A percentile compares a stretch with the other conserved stretches of the same genome.
Conservation (phyloP, 495 filamentous ascomycete genomes). For the Aspergillus taichungensis region DNA sequence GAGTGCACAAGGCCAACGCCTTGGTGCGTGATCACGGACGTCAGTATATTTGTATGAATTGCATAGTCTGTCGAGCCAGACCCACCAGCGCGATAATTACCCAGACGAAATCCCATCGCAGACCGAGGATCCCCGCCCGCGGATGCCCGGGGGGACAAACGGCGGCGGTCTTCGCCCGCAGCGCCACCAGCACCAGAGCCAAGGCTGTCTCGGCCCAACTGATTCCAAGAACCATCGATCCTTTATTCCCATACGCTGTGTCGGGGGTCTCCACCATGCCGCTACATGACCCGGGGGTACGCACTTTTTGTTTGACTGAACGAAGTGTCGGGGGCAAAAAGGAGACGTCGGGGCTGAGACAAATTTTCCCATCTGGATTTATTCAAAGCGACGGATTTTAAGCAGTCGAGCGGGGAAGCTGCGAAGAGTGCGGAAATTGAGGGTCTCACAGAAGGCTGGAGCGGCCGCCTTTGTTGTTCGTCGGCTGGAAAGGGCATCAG, state of each 20-base stretch:
- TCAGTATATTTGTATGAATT: background rate
- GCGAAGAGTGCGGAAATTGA: too few species aligned
- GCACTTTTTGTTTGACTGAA: background rate
- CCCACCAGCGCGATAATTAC: conserved; percentile 19
- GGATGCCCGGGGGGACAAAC: conserved; percentile 6
- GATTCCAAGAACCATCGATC: conserved; percentile 16
- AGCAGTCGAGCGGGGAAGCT: too few species aligned
- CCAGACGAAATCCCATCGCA: conserved; percentile 24
- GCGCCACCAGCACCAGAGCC: conserved; percentile 13
- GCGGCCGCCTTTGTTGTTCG: too few species aligned
- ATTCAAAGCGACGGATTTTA: too few species aligned
- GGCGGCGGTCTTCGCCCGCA: conserved; percentile 19
- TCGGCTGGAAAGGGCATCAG: too few species aligned
- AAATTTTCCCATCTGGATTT: too few species aligned
- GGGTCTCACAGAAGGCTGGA: too few species aligned
- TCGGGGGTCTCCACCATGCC: background rate
- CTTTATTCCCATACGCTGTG: conserved; percentile 13
- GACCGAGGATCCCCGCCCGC: conserved; percentile 7
- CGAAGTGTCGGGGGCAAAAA: too few species aligned
- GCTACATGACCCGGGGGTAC: background rate
- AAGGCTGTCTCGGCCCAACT: conserved; percentile 20
- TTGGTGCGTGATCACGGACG: background rate
- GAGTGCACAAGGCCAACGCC: conserved; percentile 10
- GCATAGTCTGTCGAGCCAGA: background rate
- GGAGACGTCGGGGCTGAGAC: too few species aligned